Conservation (phyloP, 192 early-diverging fungal genomes). For the Umbelopsis sp. region DNA sequence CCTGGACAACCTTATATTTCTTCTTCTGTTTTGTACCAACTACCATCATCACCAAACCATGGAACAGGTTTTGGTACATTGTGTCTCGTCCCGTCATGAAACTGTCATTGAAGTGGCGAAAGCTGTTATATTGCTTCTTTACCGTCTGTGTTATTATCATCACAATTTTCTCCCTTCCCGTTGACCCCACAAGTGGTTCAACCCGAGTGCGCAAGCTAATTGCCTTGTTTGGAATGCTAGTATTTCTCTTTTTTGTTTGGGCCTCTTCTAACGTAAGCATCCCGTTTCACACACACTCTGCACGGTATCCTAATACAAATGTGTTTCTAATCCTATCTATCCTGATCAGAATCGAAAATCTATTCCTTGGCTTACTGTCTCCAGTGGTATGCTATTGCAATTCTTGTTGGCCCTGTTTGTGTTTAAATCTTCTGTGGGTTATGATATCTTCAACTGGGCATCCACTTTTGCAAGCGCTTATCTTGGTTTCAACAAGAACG, state of each 20-base stretch:
- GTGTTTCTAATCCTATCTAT: background rate
- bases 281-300: background rate
- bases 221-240: constrained; percentile 68
- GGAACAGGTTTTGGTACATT: background rate
- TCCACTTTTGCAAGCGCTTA: constrained; percentile 56
- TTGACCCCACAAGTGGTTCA: constrained; percentile 37
- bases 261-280: constrained; percentile 53
- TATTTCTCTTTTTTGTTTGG: constrained; percentile 53
- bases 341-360: constrained; percentile 49
- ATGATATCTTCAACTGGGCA: constrained; percentile 73
- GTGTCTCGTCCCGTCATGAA: constrained; percentile 21
- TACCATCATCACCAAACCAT: constrained; percentile 5
- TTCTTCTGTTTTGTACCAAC: constrained; percentile 26
- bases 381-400: constrained; percentile 70
- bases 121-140: constrained; percentile 11
- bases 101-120: background rate
- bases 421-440: constrained; percentile 68
- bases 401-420: constrained; percentile 81
- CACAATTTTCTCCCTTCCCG: constrained; percentile 58
- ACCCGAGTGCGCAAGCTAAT: constrained; percentile 74
- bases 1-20: constrained; percentile 21
- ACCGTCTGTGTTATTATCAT: constrained; percentile 49
- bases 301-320: background rate
- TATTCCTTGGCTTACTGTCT: constrained; percentile 78
- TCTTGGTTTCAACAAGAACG: constrained; percentile 68